A percentile compares a stretch with the other conserved stretches of the same genome.
Conservation (phyloP, 2,329 filamentous ascomycete genomes). For the Raffaelea albimanens region DNA sequence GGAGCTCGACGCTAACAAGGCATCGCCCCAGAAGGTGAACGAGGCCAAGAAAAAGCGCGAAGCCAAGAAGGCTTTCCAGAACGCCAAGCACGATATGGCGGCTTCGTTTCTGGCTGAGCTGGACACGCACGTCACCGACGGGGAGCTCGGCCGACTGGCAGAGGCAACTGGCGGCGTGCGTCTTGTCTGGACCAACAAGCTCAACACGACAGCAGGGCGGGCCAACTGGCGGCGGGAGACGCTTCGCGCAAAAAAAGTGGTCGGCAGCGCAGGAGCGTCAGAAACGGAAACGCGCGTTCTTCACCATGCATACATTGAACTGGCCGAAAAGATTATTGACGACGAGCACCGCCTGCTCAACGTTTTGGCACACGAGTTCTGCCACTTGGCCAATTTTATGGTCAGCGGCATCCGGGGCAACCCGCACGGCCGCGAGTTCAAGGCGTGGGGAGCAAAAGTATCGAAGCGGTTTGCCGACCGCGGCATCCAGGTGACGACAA, state of each 20-base stretch:
- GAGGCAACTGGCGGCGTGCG: slow-evolving; percentile 59
- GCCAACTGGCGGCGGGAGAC: slow-evolving; percentile 63
- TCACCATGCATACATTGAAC: slow-evolving; percentile 71
- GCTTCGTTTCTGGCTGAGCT: slow-evolving; percentile 57
- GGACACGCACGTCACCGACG: slow-evolving; percentile 54
- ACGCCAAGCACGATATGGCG: slow-evolving; percentile 53
- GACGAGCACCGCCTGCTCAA: slow-evolving; percentile 71
- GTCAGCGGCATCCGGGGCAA: slow-evolving; percentile 42
- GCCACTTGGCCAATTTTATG: slow-evolving; percentile 89
- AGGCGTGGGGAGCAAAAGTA: slow-evolving; percentile 24
- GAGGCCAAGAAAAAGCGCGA: slow-evolving; percentile 23
- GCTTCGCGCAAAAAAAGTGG: too few relatives aligned
- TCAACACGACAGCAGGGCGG: slow-evolving; percentile 69
- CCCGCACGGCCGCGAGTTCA: slow-evolving; percentile 17
- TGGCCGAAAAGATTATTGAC: slow-evolving; percentile 81
- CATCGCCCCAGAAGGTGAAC: slow-evolving; percentile 16
- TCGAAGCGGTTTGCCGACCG: slow-evolving; percentile 44
- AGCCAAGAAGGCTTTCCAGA: slow-evolving; percentile 52
- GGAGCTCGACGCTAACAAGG: too few relatives aligned
- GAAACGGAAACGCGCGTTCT: too few relatives aligned
- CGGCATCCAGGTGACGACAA: slow-evolving; percentile 75
- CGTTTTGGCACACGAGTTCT: slow-evolving; percentile 93
- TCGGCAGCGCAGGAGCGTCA: too few relatives aligned
- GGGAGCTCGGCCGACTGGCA: slow-evolving; percentile 49
- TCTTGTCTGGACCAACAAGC: slow-evolving; percentile 66